Base-by-base conservation (phyloP, 345 rosid genomes). In the Populus tremula region DNA sequence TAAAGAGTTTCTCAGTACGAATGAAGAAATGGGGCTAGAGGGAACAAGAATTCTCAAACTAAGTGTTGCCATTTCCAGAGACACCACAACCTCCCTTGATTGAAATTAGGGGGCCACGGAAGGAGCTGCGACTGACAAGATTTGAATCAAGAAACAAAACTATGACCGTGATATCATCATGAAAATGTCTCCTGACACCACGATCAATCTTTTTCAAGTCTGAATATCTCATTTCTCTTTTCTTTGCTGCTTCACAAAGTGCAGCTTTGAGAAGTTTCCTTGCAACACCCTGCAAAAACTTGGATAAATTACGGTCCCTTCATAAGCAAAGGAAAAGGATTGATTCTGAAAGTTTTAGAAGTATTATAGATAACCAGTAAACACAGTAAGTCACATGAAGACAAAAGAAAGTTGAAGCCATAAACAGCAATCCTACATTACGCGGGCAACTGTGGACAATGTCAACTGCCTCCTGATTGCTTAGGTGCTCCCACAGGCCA, bases 401-500 rank as follows among this genome's bases (percentile, higher is more conserved):
- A 9, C 47, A 74, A 18, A 75, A 17, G 41, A 11, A 66, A 63
- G 35, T 50, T 3, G n/a, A 74, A 79, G 70, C 25, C 41, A 65
- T 23, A 67, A 65, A 71, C 1, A 61, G 74, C 71, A 33, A 85
- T 50, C 91, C 72, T 92, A 96, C 99, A 76, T 89, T 94, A 78
- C 89, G 97, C 36, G 94, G 91, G 83, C 83, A 83, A 67, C 78
- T 87, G 83, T 86, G 81, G 84, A 96, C 99, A n/a, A 94, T 89
- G 87, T 96, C 90, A 69, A 91, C 97, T 2, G 97, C 97, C 83
- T 96, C 97, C 79, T 93, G 98, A 79, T 93, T 96, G 82, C 89
- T 91, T 38, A 96, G 86, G 85, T 96, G 97, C 82, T 96, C 99
- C 99, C 99, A 96, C 63, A 93, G 85, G 82, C 99, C 97, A 87